Percentiles rank a stretch among this genome's conserved stretches.
Conservation (phyloP, 1,284 basidiomycete species). For the Microbotryum saponariae region DNA sequence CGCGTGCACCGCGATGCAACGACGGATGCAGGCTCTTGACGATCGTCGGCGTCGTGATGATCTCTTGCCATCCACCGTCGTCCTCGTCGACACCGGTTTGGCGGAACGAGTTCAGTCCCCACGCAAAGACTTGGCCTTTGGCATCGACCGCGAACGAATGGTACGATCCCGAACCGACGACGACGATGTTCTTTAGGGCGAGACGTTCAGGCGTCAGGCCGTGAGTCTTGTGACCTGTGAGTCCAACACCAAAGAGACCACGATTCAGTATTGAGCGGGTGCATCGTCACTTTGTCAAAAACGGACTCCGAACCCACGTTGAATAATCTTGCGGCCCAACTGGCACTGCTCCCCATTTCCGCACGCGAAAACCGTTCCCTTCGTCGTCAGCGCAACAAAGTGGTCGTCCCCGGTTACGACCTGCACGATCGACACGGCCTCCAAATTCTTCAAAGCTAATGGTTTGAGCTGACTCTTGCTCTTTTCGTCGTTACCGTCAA, state of each 20-base stretch:
- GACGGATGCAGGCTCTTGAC: conserved; percentile 60
- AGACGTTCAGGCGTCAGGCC: conserved; percentile 75
- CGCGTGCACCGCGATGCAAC: conserved; percentile 58
- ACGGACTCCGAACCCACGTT: conserved; percentile 43
- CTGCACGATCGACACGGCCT: conserved; percentile 56
- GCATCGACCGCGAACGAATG: conserved; percentile 85
- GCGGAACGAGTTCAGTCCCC: conserved; percentile 77
- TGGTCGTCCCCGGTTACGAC: conserved; percentile 79
- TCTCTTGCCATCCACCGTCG: conserved; percentile 46
- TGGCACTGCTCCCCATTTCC: conserved; percentile 64
- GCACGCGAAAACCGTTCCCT: conserved; percentile 67
- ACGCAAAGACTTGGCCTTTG: conserved; percentile 72
- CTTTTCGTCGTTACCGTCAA: conserved; percentile 54
- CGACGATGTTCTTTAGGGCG: conserved; percentile 64
- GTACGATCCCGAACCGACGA: conserved; percentile 69
- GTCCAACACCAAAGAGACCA: too few species aligned
- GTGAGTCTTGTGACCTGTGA: conserved; percentile 61
- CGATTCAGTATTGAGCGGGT: conserved; percentile 3
- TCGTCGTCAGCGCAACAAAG: conserved; percentile 72
- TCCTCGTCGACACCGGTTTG: conserved; percentile 56
- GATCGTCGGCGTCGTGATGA: conserved; percentile 61
- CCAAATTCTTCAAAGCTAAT: conserved; percentile 43
- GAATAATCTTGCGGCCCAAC: conserved; percentile 51
- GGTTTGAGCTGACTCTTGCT: conserved; percentile 44
- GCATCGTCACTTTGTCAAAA: too few species aligned